phyloP scores from a whole-genome alignment of 2,329 filamentous ascomycete species.

The Botrytis porri region DNA sequence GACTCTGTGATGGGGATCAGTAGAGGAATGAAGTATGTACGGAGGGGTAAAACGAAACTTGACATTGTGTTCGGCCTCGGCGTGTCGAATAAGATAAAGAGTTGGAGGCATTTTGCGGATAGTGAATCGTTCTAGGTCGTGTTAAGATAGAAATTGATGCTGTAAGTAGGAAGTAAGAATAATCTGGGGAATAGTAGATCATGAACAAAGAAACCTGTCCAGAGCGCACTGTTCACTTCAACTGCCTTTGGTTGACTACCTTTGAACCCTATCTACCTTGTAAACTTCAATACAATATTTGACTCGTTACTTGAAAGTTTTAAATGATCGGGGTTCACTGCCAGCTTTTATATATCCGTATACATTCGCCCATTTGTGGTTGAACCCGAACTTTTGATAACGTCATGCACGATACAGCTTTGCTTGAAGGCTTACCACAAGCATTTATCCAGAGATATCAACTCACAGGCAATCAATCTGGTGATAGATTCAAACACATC shows the following conservation, averaged over 20 bases:
- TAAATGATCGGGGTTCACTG: background rate
- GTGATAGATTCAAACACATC: background rate
- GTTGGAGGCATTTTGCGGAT: background rate
- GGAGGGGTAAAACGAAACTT: background rate
- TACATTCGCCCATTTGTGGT: background rate
- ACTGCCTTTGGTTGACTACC: background rate
- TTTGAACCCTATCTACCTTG: background rate
- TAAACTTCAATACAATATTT: background rate
- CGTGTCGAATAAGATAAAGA: background rate
- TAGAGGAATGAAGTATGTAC: too few species aligned
- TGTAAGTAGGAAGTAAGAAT: background rate
- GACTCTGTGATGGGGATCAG: background rate
- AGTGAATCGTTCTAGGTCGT: too few species aligned
- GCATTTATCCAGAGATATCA: background rate
- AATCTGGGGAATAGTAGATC: background rate
- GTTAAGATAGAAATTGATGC: background rate
- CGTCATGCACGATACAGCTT: background rate
- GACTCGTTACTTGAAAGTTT: background rate
- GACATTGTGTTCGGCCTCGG: background rate
- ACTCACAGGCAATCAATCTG: too few species aligned
- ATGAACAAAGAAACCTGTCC: background rate
- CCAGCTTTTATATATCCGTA: background rate
- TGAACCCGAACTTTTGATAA: background rate
- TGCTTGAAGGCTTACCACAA: background rate
- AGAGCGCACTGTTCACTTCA: background rate